A percentile compares a stretch with the other conserved stretches of the same genome.
Evolutionary conservation across 768 basidiomycete species (phyloP).

Genomic region (Ephemerocybe angulata): DNA sequence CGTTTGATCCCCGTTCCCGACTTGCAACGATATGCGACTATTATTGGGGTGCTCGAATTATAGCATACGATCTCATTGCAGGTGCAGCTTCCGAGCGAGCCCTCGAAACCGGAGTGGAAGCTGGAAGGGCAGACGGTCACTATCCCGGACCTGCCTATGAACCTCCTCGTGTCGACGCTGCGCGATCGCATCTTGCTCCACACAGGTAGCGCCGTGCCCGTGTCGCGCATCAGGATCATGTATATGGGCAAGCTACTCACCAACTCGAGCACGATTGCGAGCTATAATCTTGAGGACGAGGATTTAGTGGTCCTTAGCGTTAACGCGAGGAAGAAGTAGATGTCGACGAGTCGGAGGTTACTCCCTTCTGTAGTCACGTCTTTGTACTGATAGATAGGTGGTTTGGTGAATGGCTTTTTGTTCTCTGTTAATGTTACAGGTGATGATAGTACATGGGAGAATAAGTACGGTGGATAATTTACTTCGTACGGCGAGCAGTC

Average conservation of each 20-base stretch:
- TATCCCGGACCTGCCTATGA: conserved; percentile 81
- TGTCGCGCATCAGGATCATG: conserved; percentile 77
- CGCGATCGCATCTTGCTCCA: conserved; percentile 83
- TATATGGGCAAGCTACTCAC: conserved; percentile 84
- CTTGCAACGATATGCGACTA: neutral
- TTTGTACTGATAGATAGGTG: no score
- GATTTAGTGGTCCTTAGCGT: conserved; percentile 77
- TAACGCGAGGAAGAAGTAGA: conserved; percentile 67
- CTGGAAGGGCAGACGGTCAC: conserved; percentile 76
- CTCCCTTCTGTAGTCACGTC: no score
- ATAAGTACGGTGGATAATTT: no score
- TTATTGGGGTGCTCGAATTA: no score
- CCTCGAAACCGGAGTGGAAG: conserved; percentile 90
- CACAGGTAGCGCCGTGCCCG: conserved; percentile 73
- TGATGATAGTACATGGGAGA: no score
- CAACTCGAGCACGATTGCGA: conserved; percentile 80
- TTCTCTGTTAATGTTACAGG: no score
- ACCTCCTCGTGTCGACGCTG: conserved; percentile 79
- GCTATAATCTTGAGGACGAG: conserved; percentile 89
- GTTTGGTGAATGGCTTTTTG: no score
- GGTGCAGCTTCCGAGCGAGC: conserved; percentile 79
- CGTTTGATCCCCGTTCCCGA: no score
- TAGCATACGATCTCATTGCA: conserved; percentile 83
- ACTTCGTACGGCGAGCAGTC: no score
- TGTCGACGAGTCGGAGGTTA: neutral